Percentiles rank a stretch among this genome's conserved stretches.
These are phyloP conservation scores for Corylus americana DNA, from an alignment of 306 rosid genomes.

Conservation along the genomic window DNA sequence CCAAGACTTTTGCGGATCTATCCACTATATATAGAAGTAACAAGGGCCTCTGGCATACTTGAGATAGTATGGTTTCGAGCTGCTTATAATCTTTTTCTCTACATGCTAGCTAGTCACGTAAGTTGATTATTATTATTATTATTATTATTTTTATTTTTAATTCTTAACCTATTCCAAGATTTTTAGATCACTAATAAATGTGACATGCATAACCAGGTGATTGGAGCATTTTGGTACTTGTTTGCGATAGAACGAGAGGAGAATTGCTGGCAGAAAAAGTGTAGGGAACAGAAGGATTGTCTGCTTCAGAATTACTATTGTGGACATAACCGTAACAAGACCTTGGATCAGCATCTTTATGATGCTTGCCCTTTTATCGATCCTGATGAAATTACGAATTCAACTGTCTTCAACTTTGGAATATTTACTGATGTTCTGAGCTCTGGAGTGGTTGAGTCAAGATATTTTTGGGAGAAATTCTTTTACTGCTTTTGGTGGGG, in stretches of 20 bases:
- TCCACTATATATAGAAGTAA: constrained; percentile 72
- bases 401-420: constrained; percentile 54
- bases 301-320: constrained; percentile 31
- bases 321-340: fast-evolving
- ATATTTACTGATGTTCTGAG: constrained; percentile 60
- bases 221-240: constrained; percentile 93
- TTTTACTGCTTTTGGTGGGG: constrained; percentile 97
- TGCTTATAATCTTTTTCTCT: constrained; percentile 78
- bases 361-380: constrained; percentile 39
- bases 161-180: background rate
- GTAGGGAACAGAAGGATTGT: background rate
- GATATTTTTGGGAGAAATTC: constrained; percentile 51
- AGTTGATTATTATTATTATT: constrained; percentile 33
- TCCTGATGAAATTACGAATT: constrained; percentile 27
- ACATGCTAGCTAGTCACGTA: constrained; percentile 90
- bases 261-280: constrained; percentile 54
- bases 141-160: constrained; percentile 5
- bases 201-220: constrained; percentile 44
- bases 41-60: constrained; percentile 70
- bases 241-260: constrained; percentile 56
- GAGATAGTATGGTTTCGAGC: constrained; percentile 95
- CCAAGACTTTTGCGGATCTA: constrained; percentile 65
- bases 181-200: constrained; percentile 20
- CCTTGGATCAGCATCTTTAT: background rate
- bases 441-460: constrained; percentile 39